These are phyloP conservation scores for Nannochloropsis oceanica DNA, from an alignment of 108 stramenopile species.

Conservation along the genomic window DNA sequence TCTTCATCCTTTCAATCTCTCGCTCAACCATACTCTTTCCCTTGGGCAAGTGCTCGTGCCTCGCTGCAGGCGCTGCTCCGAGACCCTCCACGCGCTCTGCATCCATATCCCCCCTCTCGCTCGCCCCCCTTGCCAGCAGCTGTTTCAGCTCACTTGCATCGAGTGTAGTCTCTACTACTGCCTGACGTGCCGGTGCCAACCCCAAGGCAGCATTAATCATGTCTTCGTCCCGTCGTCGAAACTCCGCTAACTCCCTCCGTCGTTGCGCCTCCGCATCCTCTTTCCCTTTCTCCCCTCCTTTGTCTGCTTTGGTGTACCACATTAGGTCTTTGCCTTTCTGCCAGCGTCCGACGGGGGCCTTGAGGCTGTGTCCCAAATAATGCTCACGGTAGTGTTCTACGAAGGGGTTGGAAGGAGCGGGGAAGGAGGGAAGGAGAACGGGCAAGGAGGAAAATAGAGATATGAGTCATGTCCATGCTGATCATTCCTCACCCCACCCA, in stretches of 20 bases:
- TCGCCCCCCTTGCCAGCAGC: not conserved
- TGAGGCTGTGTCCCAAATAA: constrained; percentile 5
- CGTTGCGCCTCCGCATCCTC: not conserved
- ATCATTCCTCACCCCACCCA: not conserved
- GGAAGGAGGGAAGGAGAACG: not conserved
- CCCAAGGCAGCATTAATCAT: constrained; percentile 11
- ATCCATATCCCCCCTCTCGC: not conserved
- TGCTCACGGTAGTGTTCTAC: constrained; percentile 18
- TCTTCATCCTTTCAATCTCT: not conserved
- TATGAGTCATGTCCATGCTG: not conserved
- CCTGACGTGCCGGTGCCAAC: not conserved
- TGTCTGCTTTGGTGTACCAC: constrained; percentile 9
- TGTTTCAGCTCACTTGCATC: not conserved
- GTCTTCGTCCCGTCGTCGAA: constrained; percentile 4
- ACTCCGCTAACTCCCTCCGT: not conserved
- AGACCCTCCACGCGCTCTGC: constrained; percentile 10
- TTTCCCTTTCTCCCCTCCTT: not conserved
- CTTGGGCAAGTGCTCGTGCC: constrained; percentile 8
- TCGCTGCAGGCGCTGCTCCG: constrained; percentile 1
- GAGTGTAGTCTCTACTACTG: not conserved
- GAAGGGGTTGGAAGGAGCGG: not conserved
- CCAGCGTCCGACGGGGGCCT: constrained; percentile 15
- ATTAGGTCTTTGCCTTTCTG: constrained; percentile 19
- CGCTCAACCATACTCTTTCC: not conserved
- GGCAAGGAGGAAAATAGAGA: not conserved